Conservation (phyloP, 768 basidiomycete genomes). For the Ramaria sp. region DNA sequence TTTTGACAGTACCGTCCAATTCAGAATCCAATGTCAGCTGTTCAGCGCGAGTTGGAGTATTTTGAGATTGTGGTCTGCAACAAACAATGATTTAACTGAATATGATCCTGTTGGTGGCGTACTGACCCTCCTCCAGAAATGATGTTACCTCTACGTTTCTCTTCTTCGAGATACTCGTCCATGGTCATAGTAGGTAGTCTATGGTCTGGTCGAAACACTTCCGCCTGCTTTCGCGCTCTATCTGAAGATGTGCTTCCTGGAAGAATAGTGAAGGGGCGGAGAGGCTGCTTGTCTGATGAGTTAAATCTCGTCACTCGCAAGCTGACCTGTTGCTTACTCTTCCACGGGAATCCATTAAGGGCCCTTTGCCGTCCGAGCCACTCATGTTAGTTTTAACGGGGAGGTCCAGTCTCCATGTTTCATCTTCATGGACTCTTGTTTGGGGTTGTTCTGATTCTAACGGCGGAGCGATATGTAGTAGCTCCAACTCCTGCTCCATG, state of each 20-base stretch:
- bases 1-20: constrained; percentile 65
- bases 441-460: constrained; percentile 17
- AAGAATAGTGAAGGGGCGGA: constrained; percentile 88
- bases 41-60: constrained; percentile 62
- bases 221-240: constrained; percentile 59
- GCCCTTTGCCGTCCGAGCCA: constrained; percentile 38
- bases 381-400: constrained; percentile 20
- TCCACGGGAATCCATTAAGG: constrained; percentile 64
- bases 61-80: constrained; percentile 54
- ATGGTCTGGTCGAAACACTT: constrained; percentile 79
- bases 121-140: constrained; percentile 80
- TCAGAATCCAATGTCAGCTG: constrained; percentile 72
- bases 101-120: background rate
- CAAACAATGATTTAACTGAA: background rate
- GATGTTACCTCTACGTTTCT: constrained; percentile 75
- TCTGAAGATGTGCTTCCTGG: constrained; percentile 54
- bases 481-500: constrained; percentile 59
- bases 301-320: background rate
- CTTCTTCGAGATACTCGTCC: constrained; percentile 88
- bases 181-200: constrained; percentile 91
- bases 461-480: constrained; percentile 45
- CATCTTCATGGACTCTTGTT: constrained; percentile 35
- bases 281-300: constrained; percentile 39
- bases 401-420: constrained; percentile 68
- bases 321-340: constrained; percentile 40